Base-by-base conservation (phyloP, 805 yeast species). In the Metschnikowia cerradonensis region DNA sequence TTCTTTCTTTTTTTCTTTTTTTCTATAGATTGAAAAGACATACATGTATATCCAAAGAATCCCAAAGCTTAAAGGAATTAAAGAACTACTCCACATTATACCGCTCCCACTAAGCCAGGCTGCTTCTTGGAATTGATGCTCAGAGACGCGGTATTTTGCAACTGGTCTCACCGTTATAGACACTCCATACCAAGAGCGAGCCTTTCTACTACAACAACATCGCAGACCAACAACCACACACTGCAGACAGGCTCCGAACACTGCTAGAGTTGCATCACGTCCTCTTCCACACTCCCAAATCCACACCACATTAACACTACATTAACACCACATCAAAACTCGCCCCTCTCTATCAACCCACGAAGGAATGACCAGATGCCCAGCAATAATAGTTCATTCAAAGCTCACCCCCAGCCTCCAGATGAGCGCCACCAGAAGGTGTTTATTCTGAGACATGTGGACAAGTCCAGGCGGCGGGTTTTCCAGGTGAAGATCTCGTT, bases 351-450 rank as follows among this genome's bases (percentile, higher is more conserved):
- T 10, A 7, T 7, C 20, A 8, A 39, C 3, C 14, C 14, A 17
- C 22, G 11, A 40, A 33, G 37, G n/a, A 17, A 44, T 44, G 47
- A 11, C 14, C 47, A 35, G 33, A 44, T 44, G 47, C 23, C 41
- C 34, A 20, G 38, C 3, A 42, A 34, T 13, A 19, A 14, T 4
- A 33, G 31, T 23, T 37, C 38, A 33, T 30, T n/a, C 45, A 42
- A 42, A 42, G 14, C 36, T 4, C 22, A 15, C 41, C 32, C 19
- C 26, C 23, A 31, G 45, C 36, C 23, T 35, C 36, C 45, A 15
- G 36, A n/a, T 11, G 23, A 19, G 19, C 15, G 30, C 45, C 45
- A 13, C 36, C 45, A 31, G n/a, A 22, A 41, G 36, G 19, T 42
- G 15, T 20, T 17, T 20, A 22, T 42, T 14, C 45, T 23, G 45